These are phyloP conservation scores for Phytophthora crassamura DNA, from an alignment of 352 stramenopile genomes.

Conservation along the genomic window DNA sequence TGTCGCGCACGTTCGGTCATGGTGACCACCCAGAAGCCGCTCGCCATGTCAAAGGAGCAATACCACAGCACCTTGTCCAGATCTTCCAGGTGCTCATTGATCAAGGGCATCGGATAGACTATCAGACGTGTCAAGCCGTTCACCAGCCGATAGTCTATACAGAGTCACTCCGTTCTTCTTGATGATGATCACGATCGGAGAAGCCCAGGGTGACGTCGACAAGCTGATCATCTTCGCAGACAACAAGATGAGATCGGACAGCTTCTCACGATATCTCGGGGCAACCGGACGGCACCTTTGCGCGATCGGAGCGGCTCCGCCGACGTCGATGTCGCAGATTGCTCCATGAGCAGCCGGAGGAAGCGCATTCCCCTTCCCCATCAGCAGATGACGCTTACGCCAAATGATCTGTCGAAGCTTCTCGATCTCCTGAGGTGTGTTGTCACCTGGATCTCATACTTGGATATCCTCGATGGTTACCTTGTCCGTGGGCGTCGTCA, in stretches of 20 bases:
- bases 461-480: too few relatives aligned
- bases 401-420: too few relatives aligned
- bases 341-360: conserved; percentile 22
- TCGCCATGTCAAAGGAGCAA: too few relatives aligned
- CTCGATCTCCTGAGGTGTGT: too few relatives aligned
- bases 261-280: conserved; percentile 22
- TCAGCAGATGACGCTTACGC: too few relatives aligned
- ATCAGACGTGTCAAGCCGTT: conserved; percentile 21
- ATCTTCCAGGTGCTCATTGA: conserved; percentile 24
- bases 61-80: conserved; percentile 24
- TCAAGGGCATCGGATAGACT: conserved; percentile 33
- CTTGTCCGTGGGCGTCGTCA: background rate
- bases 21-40: conserved; percentile 17
- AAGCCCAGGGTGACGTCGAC: too few relatives aligned
- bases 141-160: conserved; percentile 23
- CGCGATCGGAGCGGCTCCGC: conserved; percentile 27
- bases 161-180: conserved; percentile 50
- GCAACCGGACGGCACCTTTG: conserved; percentile 21
- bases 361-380: conserved; percentile 33
- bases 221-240: conserved; percentile 15
- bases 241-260: conserved; percentile 37
- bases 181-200: too few relatives aligned
- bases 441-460: too few relatives aligned
- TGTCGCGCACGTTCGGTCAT: conserved; percentile 14
- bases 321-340: conserved; percentile 47